phyloP scores from a whole-genome alignment of 345 rosid genomes.

The Eucalyptus polyanthemos region DNA sequence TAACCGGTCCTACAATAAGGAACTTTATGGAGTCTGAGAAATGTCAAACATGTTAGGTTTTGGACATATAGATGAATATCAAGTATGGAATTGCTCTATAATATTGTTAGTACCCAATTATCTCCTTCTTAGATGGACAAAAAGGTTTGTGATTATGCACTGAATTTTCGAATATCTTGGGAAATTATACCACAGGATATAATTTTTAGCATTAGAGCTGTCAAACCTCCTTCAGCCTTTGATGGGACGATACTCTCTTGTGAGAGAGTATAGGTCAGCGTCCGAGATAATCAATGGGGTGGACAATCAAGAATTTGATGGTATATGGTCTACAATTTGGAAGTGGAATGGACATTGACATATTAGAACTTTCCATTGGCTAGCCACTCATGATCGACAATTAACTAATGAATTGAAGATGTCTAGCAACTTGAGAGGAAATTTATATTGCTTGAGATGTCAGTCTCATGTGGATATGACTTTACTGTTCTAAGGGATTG shows the following conservation, averaged over 20 bases:
- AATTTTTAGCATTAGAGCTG: not conserved
- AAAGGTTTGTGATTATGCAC: not conserved
- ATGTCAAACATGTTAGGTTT: not conserved
- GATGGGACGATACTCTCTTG: not conserved
- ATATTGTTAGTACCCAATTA: not conserved
- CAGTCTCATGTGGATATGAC: not conserved
- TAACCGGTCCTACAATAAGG: not conserved
- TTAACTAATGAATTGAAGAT: not conserved
- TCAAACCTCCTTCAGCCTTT: not conserved
- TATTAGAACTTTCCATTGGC: not conserved
- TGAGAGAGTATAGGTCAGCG: not conserved
- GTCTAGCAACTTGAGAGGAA: not conserved
- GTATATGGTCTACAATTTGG: not conserved
- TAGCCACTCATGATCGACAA: not conserved
- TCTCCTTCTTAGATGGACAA: not conserved
- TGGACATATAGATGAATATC: not conserved
- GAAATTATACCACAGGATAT: not conserved
- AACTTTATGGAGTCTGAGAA: not conserved
- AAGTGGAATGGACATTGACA: not conserved
- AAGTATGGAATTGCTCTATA: not conserved
- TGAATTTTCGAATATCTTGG: no score
- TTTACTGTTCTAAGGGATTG: not conserved
- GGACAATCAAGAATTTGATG: not conserved
- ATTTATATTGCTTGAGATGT: not conserved
- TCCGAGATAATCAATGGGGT: not conserved